These are phyloP conservation scores for Amylocarpus encephaloides DNA, from an alignment of 2,329 filamentous ascomycete species.

Conservation along the genomic window DNA sequence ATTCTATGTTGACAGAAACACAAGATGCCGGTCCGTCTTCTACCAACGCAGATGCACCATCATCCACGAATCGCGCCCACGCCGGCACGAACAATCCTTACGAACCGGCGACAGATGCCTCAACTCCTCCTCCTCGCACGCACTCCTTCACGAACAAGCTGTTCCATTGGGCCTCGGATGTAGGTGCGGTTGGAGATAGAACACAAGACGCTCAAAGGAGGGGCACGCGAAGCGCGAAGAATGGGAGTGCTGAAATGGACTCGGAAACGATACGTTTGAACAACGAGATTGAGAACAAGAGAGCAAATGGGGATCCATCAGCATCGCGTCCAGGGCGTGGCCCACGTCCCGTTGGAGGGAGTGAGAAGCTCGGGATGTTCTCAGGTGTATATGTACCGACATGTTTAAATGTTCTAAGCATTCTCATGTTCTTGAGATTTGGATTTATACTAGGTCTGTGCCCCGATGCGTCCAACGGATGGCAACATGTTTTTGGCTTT, in stretches of 20 bases:
- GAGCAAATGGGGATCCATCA: constrained; percentile 28
- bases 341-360: constrained; percentile 34
- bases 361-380: constrained; percentile 66
- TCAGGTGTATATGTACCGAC: constrained; percentile 82
- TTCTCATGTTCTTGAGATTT: constrained; percentile 88
- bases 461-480: neutral
- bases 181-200: constrained; percentile 5
- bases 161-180: constrained; percentile 16
- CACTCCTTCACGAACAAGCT: constrained; percentile 23
- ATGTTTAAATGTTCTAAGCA: constrained; percentile 82
- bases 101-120: constrained; percentile 22
- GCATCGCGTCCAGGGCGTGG: constrained; percentile 34
- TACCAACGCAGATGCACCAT: neutral
- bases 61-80: too few species aligned
- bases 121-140: constrained; percentile 22
- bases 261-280: constrained; percentile 18
- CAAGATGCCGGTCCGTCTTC: neutral
- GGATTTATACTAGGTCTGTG: constrained; percentile 66
- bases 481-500: too few species aligned
- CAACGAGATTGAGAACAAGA: constrained; percentile 23
- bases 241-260: constrained; percentile 4
- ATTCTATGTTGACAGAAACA: constrained; percentile 20
- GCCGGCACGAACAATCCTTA: constrained; percentile 19
- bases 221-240: constrained; percentile 6
- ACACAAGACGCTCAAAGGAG: constrained; percentile 6